A percentile compares a stretch with the other conserved stretches of the same genome.
These are phyloP conservation scores for Holtermanniella nyarrowii DNA, from an alignment of 768 basidiomycete species.

Conservation along the genomic window DNA sequence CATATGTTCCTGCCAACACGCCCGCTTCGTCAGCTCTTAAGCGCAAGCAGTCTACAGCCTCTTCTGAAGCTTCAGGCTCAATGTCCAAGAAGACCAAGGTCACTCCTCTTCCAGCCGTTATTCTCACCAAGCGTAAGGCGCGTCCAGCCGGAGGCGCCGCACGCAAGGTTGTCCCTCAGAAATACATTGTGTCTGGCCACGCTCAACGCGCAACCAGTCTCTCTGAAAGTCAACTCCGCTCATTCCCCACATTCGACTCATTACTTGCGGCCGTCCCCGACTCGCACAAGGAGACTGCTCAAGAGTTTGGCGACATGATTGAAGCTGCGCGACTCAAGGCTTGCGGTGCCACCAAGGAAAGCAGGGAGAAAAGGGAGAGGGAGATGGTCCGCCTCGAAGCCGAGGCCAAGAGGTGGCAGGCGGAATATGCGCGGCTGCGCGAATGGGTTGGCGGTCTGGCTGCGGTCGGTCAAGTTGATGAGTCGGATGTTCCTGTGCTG, in stretches of 20 bases:
- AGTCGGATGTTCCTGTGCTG: background rate
- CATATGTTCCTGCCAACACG: background rate
- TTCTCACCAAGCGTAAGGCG: background rate
- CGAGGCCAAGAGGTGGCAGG: conserved; percentile 10
- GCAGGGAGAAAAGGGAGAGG: conserved; percentile 17
- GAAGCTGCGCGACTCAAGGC: conserved; percentile 24
- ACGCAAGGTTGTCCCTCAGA: conserved; percentile 23
- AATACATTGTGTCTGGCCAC: conserved; percentile 24
- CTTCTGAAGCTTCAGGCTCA: background rate
- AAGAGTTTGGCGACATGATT: conserved; percentile 21
- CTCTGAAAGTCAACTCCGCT: conserved; percentile 15
- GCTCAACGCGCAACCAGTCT: conserved; percentile 19
- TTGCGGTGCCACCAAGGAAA: conserved; percentile 26
- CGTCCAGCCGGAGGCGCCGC: background rate
- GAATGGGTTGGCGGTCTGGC: conserved; percentile 4
- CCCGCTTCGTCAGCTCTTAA: background rate
- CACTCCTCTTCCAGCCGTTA: background rate
- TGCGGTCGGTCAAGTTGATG: background rate
- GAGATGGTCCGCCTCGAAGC: conserved; percentile 20
- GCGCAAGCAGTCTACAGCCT: background rate
- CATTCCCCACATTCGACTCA: conserved; percentile 24
- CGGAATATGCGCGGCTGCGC: conserved; percentile 9
- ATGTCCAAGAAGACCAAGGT: background rate
- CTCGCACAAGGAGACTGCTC: conserved; percentile 4
- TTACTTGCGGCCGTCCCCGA: conserved; percentile 18